Evolutionary conservation across 768 basidiomycete species (phyloP).

Genomic region (Auriscalpium orientale): DNA sequence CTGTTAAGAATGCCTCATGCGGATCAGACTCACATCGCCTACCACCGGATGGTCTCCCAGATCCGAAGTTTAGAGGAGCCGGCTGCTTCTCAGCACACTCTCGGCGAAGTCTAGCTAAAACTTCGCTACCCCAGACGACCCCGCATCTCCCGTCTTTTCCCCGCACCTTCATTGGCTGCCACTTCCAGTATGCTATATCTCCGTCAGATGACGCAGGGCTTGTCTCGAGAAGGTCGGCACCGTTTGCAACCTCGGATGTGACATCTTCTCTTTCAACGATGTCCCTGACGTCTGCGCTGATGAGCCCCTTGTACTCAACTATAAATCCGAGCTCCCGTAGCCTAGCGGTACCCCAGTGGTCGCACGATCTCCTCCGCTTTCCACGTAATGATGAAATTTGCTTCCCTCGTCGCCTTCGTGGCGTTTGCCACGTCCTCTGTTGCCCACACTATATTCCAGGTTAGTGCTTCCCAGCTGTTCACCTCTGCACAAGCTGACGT

Average conservation of each 20-base stretch:
- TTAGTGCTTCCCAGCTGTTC: slow-evolving; percentile 7
- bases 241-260: neutral
- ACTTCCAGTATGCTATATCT: neutral
- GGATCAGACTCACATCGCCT: no score
- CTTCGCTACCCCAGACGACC: neutral
- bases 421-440: slow-evolving; percentile 28
- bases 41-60: no score
- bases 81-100: no score
- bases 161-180: neutral
- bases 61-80: no score
- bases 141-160: neutral
- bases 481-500: neutral
- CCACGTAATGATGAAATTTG: slow-evolving; percentile 13
- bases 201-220: neutral
- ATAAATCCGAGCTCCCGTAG: no score
- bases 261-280: no score
- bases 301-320: no score
- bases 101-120: slow-evolving; percentile 7
- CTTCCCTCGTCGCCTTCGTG: slow-evolving; percentile 19
- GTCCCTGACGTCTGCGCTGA: no score
- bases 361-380: neutral
- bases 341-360: neutral
- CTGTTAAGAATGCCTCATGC: no score
- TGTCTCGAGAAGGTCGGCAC: neutral
- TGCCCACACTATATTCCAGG: slow-evolving; percentile 50